phyloP scores from a whole-genome alignment of 768 basidiomycete genomes.

The Cystobasidium tubakii region DNA sequence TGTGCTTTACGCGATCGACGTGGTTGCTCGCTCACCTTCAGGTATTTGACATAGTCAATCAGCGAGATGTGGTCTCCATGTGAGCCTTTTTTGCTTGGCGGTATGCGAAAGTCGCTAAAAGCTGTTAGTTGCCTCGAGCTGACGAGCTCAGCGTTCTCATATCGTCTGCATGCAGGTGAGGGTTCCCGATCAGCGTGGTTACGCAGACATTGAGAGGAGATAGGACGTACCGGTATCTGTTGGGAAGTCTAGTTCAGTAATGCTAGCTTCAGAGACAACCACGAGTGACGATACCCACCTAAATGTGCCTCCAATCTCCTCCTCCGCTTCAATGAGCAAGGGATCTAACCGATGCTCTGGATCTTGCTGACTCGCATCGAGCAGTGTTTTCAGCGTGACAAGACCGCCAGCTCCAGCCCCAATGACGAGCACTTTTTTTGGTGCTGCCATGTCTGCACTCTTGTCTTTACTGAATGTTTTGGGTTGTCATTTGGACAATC shows the following conservation, averaged over 20 bases:
- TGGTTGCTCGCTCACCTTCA: slow-evolving; percentile 43
- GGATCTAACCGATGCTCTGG: slow-evolving; percentile 52
- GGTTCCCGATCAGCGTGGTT: background rate
- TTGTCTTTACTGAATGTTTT: background rate
- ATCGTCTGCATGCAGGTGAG: slow-evolving; percentile 3
- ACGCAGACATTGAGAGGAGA: background rate
- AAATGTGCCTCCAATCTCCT: slow-evolving; percentile 57
- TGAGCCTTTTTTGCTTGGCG: slow-evolving; percentile 49
- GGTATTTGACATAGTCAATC: slow-evolving; percentile 57
- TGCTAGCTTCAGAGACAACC: too few relatives aligned
- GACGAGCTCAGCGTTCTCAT: slow-evolving; percentile 56
- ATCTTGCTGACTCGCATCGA: slow-evolving; percentile 50
- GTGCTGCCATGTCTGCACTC: background rate
- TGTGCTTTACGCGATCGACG: background rate
- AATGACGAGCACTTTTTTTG: slow-evolving; percentile 45
- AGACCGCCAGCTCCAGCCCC: slow-evolving; percentile 57
- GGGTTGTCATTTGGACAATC: background rate
- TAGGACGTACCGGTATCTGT: slow-evolving; percentile 1
- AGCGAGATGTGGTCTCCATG: slow-evolving; percentile 54
- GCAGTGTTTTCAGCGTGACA: slow-evolving; percentile 55
- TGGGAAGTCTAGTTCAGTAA: too few relatives aligned
- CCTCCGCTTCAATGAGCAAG: slow-evolving; percentile 51
- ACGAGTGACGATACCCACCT: too few relatives aligned
- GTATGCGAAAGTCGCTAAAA: slow-evolving; percentile 60
- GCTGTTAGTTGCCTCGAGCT: slow-evolving; percentile 60